Conservation (phyloP, 1,139 yeast genomes). For the Kodamaea ohmeri region DNA sequence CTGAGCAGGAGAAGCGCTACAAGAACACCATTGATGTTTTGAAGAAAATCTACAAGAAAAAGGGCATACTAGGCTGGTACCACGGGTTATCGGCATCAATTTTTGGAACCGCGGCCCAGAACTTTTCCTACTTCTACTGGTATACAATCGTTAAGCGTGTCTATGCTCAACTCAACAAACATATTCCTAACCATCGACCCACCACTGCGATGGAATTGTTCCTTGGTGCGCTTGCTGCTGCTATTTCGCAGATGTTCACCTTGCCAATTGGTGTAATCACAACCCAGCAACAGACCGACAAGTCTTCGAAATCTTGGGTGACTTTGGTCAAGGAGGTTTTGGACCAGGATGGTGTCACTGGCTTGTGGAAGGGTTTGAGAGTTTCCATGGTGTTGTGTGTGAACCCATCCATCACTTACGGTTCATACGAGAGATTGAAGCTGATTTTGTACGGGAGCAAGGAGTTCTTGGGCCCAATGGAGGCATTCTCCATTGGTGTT, state of each 20-base stretch:
- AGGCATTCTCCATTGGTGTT: slow-evolving; percentile 74
- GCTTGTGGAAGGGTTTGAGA: slow-evolving; percentile 83
- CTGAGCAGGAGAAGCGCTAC: slow-evolving; percentile 41
- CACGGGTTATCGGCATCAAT: slow-evolving; percentile 71
- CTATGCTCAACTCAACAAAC: slow-evolving; percentile 47
- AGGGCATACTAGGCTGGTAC: slow-evolving; percentile 74
- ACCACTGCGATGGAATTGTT: slow-evolving; percentile 68
- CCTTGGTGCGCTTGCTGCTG: slow-evolving; percentile 85
- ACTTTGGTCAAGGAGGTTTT: slow-evolving; percentile 55
- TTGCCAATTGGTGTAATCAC: slow-evolving; percentile 82
- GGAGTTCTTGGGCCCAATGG: slow-evolving; percentile 55
- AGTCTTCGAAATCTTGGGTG: slow-evolving; percentile 39
- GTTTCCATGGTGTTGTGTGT: slow-evolving; percentile 76
- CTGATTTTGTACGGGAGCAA: slow-evolving; percentile 48
- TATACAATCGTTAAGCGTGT: slow-evolving; percentile 68
- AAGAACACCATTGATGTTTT: slow-evolving; percentile 64
- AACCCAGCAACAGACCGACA: slow-evolving; percentile 76
- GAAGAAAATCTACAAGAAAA: slow-evolving; percentile 49
- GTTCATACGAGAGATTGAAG: slow-evolving; percentile 72
- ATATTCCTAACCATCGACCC: slow-evolving; percentile 38
- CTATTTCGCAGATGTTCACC: slow-evolving; percentile 77
- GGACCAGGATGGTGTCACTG: slow-evolving; percentile 65
- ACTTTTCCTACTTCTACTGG: slow-evolving; percentile 86
- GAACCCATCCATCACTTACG: slow-evolving; percentile 87
- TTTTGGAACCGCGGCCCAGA: slow-evolving; percentile 73